Evolutionary conservation across 2,329 filamentous ascomycete genomes (phyloP).

Genomic region (Emericellopsis atlantica): DNA sequence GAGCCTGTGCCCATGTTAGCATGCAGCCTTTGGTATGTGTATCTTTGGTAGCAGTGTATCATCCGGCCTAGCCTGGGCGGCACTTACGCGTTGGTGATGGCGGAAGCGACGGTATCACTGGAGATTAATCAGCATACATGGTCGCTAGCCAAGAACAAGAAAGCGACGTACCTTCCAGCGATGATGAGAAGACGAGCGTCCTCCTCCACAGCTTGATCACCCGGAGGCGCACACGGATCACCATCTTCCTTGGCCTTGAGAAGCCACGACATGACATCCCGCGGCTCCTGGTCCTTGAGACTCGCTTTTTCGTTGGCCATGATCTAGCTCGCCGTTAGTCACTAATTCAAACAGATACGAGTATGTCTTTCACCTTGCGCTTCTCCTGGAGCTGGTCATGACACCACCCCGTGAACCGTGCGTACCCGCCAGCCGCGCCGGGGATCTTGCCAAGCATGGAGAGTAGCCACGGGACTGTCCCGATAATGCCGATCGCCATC

Average conservation of each 20-base stretch:
- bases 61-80: background rate
- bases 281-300: background rate
- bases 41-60: background rate
- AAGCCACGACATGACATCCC: conserved; percentile 2
- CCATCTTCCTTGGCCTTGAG: conserved; percentile 1
- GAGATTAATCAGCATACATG: background rate
- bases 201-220: conserved; percentile 1
- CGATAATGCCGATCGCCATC: conserved; percentile 5
- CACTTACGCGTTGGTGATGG: conserved; percentile 3
- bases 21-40: no score
- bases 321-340: background rate
- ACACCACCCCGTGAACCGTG: conserved; percentile 1
- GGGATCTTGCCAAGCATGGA: conserved; percentile 3
- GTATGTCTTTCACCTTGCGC: background rate
- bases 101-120: conserved; percentile 2
- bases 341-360: background rate
- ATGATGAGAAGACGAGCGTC: conserved; percentile 3
- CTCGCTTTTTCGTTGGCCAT: background rate
- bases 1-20: background rate
- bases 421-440: conserved; percentile 1
- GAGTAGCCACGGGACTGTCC: conserved; percentile 2
- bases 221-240: conserved; percentile 1
- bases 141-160: background rate
- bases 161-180: conserved; percentile 1
- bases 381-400: conserved; percentile 1